These are phyloP conservation scores for Podosphaera xanthii DNA, from an alignment of 2,329 filamentous ascomycete species.

Conservation along the genomic window DNA sequence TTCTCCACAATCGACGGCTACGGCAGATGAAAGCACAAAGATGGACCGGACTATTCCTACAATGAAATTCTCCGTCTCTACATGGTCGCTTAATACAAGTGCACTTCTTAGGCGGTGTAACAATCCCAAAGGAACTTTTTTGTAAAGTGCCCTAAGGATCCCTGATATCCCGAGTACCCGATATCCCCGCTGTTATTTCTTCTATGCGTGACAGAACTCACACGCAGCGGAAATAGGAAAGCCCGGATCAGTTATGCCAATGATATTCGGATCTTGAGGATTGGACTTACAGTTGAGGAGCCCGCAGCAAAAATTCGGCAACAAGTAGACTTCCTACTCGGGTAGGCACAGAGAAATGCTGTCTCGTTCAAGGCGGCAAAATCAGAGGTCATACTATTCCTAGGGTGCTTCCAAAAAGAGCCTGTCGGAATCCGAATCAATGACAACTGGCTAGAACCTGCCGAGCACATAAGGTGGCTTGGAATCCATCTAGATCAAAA, in stretches of 20 bases:
- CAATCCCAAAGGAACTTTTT: not conserved
- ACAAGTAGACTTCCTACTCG: not conserved
- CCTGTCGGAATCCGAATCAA: not conserved
- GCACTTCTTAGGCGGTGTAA: not conserved
- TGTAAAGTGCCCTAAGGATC: not conserved
- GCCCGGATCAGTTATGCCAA: not conserved
- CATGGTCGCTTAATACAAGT: not conserved
- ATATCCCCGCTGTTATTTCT: not conserved
- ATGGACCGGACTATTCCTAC: not conserved
- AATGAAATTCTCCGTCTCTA: not conserved
- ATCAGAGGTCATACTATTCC: not conserved
- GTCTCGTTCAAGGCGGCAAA: not conserved
- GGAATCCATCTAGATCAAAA: not conserved
- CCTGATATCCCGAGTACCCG: not conserved
- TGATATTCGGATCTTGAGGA: not conserved
- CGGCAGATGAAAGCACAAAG: not conserved
- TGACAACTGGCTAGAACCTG: not conserved
- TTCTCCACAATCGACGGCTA: not conserved
- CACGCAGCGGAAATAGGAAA: not conserved
- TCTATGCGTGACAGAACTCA: not conserved
- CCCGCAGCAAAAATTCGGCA: not conserved
- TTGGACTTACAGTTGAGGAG: not conserved
- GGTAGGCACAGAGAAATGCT: not conserved
- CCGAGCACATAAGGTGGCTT: not conserved
- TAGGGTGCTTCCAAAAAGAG: not conserved